Evolutionary conservation across 225 moss, liverwort and hornwort genomes (phyloP), one percentile per base, ranked within the genome.

Genomic region (Physcomitrium patens): DNA sequence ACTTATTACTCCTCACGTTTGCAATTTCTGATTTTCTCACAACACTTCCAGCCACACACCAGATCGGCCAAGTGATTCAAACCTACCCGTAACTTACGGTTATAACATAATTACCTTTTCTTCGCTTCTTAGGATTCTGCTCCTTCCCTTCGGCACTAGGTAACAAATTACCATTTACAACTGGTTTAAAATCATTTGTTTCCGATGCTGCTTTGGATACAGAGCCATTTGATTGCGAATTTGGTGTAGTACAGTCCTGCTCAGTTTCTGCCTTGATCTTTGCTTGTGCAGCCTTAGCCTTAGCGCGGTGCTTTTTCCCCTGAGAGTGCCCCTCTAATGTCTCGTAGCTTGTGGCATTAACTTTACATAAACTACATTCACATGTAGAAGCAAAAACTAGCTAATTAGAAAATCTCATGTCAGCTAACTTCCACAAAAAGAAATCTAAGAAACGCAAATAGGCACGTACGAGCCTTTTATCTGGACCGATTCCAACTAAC

Each of bases 261-360:
- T 70, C 81, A 59, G 24, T 17, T 60, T 44, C 26, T 27, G 67
- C 12, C 20, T 68, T 85, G 14, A 76, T 52, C 63, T 78, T 85
- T 57, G 78, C 77, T 7, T 79, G 79, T 16, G 86, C 89, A 68
- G 77, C 92, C 71, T 86, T 94, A 16, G 86, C 86, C 81, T 85
- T 97, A 18, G 81, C 68, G 9, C 90, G 88, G 64, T 97, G 97
- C 74, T 90, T 92, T 62, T 97, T 97, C 63, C 97, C 97, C 71
- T 86, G 80, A 41, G 94, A 90, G 69, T 97, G 97, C 26, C 84
- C 72, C 53, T 90, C 88, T 76, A 97, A 78, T 27, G 94, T 84
- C 77, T 97, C 92, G 53, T 80, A 84, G 76, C 96, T 94, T 53
- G 96, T 92, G 68, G 92, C 87, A 65, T 77, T 91, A 5, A 97